Evolutionary conservation across 768 basidiomycete genomes (phyloP), one percentile per base, ranked within the genome.

Genomic region (Lepiota venenata): DNA sequence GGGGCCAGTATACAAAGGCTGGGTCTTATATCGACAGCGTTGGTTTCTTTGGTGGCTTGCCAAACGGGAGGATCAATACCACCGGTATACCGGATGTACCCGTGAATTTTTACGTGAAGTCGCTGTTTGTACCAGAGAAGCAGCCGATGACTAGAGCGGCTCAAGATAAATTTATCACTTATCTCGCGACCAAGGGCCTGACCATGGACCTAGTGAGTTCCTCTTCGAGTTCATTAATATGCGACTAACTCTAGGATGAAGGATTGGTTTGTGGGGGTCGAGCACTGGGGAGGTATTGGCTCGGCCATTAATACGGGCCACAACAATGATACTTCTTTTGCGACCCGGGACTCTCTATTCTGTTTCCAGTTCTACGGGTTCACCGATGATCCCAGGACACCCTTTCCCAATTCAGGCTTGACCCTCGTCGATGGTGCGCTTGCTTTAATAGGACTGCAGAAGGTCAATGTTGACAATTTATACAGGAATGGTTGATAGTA

Each of bases 281-380:
- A 74, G 25, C 59, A 77, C 0, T 78, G 72, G 36, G 79, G 76
- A 14, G 78, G 79, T 9, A 59, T 64, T 2, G 74, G 74, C 49
- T 80, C 79, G 3, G 73, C 68, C 6, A 72, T 81, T 58, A 78
- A 78, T 57, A 59, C 68, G 10, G 70, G 79, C 2, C 56, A 70
- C 5, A 27, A 64, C 4, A 62, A 71, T 36, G 70, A 68, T 1
- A 79, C 78, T 0, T 71, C 81, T 0, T 83, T 80, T 56, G 71
- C 67, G 0, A 73, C 76, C 51, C 67, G 81, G 21, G 65, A 64
- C 56, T 70, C 74, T 1, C 61, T 76, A 37, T 78, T 79, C 47
- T 73, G 71, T 2, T 70, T 81, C 48, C 80, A 82, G 60, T 68
- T 81, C 56, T 81, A 83, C 59, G 78, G 77, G 0, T 76, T 74